A percentile compares a stretch with the other conserved stretches of the same genome.
Evolutionary conservation across 1,139 yeast species (phyloP).

Genomic region (Protomyces inouyei): DNA sequence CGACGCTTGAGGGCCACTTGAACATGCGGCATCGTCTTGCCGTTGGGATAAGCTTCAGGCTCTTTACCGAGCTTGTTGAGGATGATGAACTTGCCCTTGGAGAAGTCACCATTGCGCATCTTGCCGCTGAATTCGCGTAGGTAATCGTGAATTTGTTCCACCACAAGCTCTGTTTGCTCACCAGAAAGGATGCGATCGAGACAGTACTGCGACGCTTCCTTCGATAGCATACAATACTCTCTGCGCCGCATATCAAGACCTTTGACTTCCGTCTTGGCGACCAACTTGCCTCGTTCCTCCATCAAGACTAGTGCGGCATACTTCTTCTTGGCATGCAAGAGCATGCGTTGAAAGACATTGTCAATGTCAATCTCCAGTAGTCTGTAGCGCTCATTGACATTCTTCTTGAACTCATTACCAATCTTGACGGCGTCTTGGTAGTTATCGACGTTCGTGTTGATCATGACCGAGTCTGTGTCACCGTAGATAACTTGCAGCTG

Average conservation of each 20-base stretch:
- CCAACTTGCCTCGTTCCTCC: slow-evolving; percentile 45
- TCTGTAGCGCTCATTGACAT: slow-evolving; percentile 83
- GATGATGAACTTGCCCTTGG: slow-evolving; percentile 49
- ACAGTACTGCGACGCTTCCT: slow-evolving; percentile 73
- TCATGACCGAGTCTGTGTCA: slow-evolving; percentile 99
- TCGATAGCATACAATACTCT: slow-evolving; percentile 89
- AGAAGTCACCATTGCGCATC: slow-evolving; percentile 57
- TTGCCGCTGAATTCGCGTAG: slow-evolving; percentile 58
- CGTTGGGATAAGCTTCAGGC: slow-evolving; percentile 45
- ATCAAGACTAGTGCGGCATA: slow-evolving; percentile 81
- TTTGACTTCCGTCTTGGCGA: slow-evolving; percentile 72
- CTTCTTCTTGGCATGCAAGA: slow-evolving; percentile 93
- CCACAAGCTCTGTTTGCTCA: slow-evolving; percentile 70
- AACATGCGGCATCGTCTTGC: slow-evolving; percentile 84
- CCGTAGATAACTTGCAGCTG: slow-evolving; percentile 89
- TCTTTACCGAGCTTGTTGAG: slow-evolving; percentile 44
- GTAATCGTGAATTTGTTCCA: slow-evolving; percentile 67
- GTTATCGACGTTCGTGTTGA: slow-evolving; percentile 74
- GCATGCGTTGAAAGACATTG: slow-evolving; percentile 77
- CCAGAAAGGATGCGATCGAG: slow-evolving; percentile 68
- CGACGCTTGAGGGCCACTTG: slow-evolving; percentile 82
- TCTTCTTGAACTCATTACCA: slow-evolving; percentile 76
- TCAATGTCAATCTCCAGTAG: slow-evolving; percentile 91
- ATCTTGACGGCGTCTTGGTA: slow-evolving; percentile 71
- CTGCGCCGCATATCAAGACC: slow-evolving; percentile 97